Evolutionary conservation across 352 stramenopile species (phyloP).

Genomic region (Nothophytophthora sp.): DNA sequence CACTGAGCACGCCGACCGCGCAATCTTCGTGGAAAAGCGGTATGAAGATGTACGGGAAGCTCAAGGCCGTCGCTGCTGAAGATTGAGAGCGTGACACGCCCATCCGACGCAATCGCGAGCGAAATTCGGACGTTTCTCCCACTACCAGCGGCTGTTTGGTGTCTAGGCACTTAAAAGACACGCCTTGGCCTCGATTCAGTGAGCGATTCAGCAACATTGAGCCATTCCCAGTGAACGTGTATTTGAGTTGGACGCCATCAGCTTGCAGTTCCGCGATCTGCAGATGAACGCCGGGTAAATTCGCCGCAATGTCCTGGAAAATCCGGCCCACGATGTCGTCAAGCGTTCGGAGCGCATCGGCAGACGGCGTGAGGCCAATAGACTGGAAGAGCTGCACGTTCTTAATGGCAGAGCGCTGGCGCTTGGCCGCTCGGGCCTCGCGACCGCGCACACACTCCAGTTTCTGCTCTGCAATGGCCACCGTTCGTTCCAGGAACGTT

Average conservation of each 20-base stretch:
- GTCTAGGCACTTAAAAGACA: conserved; percentile 64
- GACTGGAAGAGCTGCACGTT: conserved; percentile 25
- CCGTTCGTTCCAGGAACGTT: conserved; percentile 35
- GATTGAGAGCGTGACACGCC: neutral
- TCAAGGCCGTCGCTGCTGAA: conserved; percentile 8
- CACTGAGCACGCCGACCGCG: conserved; percentile 55
- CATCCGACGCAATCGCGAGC: conserved; percentile 31
- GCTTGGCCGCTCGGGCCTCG: conserved; percentile 28
- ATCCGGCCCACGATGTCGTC: conserved; percentile 39
- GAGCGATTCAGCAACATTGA: conserved; percentile 29
- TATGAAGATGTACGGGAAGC: conserved; percentile 67
- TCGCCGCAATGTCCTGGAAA: conserved; percentile 47
- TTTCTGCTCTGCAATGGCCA: conserved; percentile 39
- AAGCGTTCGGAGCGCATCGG: conserved; percentile 49
- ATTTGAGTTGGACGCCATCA: conserved; percentile 42
- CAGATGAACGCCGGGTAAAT: conserved; percentile 51
- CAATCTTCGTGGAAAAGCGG: conserved; percentile 71
- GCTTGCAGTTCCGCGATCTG: conserved; percentile 61
- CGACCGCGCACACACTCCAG: conserved; percentile 56
- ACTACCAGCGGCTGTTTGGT: conserved; percentile 41
- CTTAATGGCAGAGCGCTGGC: conserved; percentile 19
- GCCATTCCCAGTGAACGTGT: conserved; percentile 47
- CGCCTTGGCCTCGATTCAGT: conserved; percentile 46
- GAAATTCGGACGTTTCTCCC: conserved; percentile 29
- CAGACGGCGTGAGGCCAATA: conserved; percentile 53